Evolutionary conservation across 257 asterid genomes (phyloP).

Genomic region (Nicotiana obtusifolia): DNA sequence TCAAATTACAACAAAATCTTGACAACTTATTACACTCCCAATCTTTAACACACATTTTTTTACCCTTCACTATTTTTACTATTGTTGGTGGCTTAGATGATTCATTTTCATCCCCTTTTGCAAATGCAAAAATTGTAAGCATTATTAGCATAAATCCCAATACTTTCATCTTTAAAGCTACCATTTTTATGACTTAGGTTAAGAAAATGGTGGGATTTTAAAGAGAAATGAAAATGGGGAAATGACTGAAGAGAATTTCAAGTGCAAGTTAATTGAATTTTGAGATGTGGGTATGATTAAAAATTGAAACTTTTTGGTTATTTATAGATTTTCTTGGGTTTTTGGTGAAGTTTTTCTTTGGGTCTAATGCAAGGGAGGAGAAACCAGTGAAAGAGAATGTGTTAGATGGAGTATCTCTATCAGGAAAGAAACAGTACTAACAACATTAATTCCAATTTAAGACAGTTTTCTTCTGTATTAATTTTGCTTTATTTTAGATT

Average conservation of each 20-base stretch:
- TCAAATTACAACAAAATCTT: conserved; percentile 62
- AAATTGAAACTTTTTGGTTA: background rate
- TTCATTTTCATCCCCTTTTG: conserved; percentile 19
- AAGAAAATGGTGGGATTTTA: too few species aligned
- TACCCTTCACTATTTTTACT: conserved; percentile 52
- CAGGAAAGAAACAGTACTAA: background rate
- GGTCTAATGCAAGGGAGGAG: conserved; percentile 26
- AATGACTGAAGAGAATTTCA: background rate
- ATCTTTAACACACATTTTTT: conserved; percentile 57
- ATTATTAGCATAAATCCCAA: conserved; percentile 24
- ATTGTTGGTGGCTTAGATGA: conserved; percentile 30
- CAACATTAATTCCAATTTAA: too few species aligned
- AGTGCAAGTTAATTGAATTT: background rate
- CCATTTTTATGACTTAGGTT: conserved; percentile 11
- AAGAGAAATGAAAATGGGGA: background rate
- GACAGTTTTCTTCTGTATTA: too few species aligned
- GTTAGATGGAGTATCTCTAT: conserved; percentile 29
- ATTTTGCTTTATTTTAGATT: too few species aligned
- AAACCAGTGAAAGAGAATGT: background rate
- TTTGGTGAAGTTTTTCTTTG: conserved; percentile 17
- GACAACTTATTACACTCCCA: conserved; percentile 72
- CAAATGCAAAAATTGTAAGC: conserved; percentile 11
- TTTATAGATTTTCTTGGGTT: background rate
- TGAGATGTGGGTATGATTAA: background rate
- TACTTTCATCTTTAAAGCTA: conserved; percentile 11